Evolutionary conservation across 2,329 filamentous ascomycete species (phyloP).

Genomic region (Fusarium sarcochroum): DNA sequence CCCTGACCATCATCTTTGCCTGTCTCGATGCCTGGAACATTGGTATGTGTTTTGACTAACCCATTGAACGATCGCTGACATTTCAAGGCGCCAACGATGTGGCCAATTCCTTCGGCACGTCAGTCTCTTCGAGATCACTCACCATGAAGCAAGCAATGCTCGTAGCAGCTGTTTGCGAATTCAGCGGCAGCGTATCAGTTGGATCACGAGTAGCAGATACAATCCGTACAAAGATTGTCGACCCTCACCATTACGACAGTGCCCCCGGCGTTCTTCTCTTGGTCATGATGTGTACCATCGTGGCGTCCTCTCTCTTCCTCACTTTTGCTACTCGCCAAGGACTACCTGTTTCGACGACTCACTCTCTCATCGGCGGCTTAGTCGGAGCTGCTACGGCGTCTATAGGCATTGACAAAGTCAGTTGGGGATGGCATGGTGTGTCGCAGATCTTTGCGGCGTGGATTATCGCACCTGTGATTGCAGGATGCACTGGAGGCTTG

Average conservation of each 20-base stretch:
- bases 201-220: constrained; percentile 73
- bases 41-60: constrained; percentile 52
- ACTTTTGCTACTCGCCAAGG: constrained; percentile 66
- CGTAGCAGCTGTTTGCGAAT: constrained; percentile 71
- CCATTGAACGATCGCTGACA: constrained; percentile 7
- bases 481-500: constrained; percentile 51
- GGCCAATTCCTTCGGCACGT: constrained; percentile 81
- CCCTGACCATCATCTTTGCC: constrained; percentile 68
- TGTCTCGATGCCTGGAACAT: constrained; percentile 73
- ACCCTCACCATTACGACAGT: constrained; percentile 64
- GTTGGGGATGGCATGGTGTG: constrained; percentile 56
- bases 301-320: constrained; percentile 66
- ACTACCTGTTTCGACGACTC: constrained; percentile 68
- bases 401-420: constrained; percentile 54
- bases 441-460: constrained; percentile 58
- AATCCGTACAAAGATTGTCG: constrained; percentile 68
- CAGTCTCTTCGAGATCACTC: constrained; percentile 77
- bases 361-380: constrained; percentile 63
- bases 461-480: constrained; percentile 54
- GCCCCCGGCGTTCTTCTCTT: constrained; percentile 68
- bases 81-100: constrained; percentile 73
- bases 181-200: constrained; percentile 71
- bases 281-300: constrained; percentile 67
- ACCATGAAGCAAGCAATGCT: constrained; percentile 73
- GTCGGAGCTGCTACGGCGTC: constrained; percentile 55